Evolutionary conservation across 805 yeast species (phyloP).

Genomic region (Gaillardinia entomophila): DNA sequence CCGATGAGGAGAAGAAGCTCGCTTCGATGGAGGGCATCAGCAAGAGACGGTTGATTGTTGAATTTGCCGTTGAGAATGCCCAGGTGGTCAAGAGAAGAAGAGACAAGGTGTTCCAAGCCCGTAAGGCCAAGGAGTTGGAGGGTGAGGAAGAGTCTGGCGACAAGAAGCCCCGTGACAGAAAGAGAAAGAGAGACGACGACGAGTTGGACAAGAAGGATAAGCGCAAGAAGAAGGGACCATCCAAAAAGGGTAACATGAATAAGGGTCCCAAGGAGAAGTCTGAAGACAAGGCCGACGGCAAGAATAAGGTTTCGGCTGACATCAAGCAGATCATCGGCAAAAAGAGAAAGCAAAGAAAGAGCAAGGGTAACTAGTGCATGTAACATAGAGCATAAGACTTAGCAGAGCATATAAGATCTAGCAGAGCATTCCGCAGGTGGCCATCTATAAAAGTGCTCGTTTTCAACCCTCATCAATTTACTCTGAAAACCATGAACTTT

Average conservation of each 20-base stretch:
- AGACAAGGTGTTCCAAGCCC: constrained; percentile 50
- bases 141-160: constrained; percentile 10
- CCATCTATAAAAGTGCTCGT: no score
- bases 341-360: constrained; percentile 62
- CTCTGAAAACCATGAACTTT: no score
- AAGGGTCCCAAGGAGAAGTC: constrained; percentile 25
- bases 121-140: constrained; percentile 11
- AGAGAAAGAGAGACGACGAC: constrained; percentile 8
- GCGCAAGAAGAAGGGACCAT: constrained; percentile 17
- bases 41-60: constrained; percentile 79
- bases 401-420: no score
- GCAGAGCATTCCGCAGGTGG: no score
- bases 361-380: constrained; percentile 18
- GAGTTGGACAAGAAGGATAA: constrained; percentile 15
- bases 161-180: constrained; percentile 14
- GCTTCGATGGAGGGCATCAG: constrained; percentile 50
- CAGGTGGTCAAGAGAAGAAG: constrained; percentile 87
- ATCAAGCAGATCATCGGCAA: constrained; percentile 60
- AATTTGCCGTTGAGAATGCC: constrained; percentile 94
- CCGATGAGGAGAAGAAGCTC: constrained; percentile 58
- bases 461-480: no score
- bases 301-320: constrained; percentile 41
- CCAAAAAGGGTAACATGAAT: constrained; percentile 40
- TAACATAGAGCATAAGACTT: neutral
- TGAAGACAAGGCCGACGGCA: constrained; percentile 12